Conservation (phyloP, 352 stramenopile species). For the Phytophthora sp. region DNA sequence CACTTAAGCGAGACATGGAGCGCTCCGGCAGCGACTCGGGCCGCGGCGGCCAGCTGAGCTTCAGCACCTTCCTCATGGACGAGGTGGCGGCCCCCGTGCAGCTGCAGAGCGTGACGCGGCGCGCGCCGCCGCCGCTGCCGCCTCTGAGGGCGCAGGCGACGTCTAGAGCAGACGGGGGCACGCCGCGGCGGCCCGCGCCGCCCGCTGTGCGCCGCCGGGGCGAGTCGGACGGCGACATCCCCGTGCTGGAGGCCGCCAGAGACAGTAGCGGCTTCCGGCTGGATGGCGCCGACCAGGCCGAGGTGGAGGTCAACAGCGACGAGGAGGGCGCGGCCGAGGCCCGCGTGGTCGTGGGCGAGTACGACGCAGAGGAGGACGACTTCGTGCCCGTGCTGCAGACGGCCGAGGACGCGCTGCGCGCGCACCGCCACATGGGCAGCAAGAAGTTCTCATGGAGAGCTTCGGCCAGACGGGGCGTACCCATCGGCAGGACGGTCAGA, state of each 20-base stretch:
- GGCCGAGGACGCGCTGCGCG: constrained; percentile 56
- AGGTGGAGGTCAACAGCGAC: constrained; percentile 36
- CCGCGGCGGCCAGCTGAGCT: constrained; percentile 34
- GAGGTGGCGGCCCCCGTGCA: constrained; percentile 41
- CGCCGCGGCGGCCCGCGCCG: constrained; percentile 5
- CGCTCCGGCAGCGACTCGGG: constrained; percentile 11
- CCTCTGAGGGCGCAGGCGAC: constrained; percentile 20
- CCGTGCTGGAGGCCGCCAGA: constrained; percentile 59
- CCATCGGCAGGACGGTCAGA: constrained; percentile 22
- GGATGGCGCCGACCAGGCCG: constrained; percentile 36
- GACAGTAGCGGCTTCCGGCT: constrained; percentile 52
- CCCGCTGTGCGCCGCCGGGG: neutral
- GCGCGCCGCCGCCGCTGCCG: constrained; percentile 22
- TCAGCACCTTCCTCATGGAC: constrained; percentile 70
- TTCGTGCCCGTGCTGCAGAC: constrained; percentile 76
- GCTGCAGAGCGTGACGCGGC: constrained; percentile 19
- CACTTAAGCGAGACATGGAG: constrained; percentile 25
- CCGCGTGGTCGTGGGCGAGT: constrained; percentile 37
- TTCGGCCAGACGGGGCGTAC: constrained; percentile 33
- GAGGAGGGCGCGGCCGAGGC: constrained; percentile 42
- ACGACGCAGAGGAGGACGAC: constrained; percentile 54
- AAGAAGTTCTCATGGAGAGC: constrained; percentile 65
- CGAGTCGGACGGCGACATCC: constrained; percentile 64
- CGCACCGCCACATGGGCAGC: constrained; percentile 34
- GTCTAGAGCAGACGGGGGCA: constrained; percentile 1